These are phyloP conservation scores for Polytolypa hystricis DNA, from an alignment of 2,329 filamentous ascomycete species.

Conservation along the genomic window DNA sequence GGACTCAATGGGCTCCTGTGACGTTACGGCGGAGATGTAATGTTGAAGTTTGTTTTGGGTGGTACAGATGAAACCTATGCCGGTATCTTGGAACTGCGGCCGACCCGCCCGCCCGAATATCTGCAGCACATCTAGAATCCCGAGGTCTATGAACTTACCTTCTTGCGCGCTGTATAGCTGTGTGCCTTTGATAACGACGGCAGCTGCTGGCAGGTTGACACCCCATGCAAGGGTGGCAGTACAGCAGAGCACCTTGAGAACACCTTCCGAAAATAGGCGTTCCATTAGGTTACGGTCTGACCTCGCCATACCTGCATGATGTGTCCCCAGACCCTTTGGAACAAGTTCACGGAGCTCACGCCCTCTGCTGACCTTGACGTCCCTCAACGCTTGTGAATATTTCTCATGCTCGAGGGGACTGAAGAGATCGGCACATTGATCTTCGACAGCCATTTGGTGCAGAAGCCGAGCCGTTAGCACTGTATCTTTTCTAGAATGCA, in stretches of 20 bases:
- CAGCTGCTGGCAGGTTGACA: constrained; percentile 93
- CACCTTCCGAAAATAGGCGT: constrained; percentile 75
- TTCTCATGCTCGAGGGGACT: constrained; percentile 67
- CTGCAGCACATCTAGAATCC: constrained; percentile 91
- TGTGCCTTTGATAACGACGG: constrained; percentile 95
- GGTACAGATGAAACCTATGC: constrained; percentile 96
- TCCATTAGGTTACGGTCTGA: constrained; percentile 95
- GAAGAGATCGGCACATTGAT: constrained; percentile 69
- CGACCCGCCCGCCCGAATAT: constrained; percentile 97
- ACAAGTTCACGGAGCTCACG: constrained; percentile 81
- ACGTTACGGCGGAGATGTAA: constrained; percentile 84
- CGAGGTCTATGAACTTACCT: constrained; percentile 90
- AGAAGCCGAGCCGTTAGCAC: constrained; percentile 77
- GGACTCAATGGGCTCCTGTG: constrained; percentile 96
- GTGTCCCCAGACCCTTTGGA: constrained; percentile 82
- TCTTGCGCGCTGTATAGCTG: constrained; percentile 95
- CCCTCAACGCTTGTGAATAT: constrained; percentile 67
- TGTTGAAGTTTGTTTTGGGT: constrained; percentile 87
- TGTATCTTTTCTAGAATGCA: constrained; percentile 92
- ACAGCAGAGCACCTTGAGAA: constrained; percentile 96
- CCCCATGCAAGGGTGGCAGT: constrained; percentile 97
- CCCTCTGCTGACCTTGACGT: constrained; percentile 77
- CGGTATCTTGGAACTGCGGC: constrained; percentile 93
- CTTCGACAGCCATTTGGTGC: constrained; percentile 73
- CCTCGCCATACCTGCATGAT: constrained; percentile 93